phyloP scores from a whole-genome alignment of 2,329 filamentous ascomycete genomes.

The Furcasterigmium sp. region DNA sequence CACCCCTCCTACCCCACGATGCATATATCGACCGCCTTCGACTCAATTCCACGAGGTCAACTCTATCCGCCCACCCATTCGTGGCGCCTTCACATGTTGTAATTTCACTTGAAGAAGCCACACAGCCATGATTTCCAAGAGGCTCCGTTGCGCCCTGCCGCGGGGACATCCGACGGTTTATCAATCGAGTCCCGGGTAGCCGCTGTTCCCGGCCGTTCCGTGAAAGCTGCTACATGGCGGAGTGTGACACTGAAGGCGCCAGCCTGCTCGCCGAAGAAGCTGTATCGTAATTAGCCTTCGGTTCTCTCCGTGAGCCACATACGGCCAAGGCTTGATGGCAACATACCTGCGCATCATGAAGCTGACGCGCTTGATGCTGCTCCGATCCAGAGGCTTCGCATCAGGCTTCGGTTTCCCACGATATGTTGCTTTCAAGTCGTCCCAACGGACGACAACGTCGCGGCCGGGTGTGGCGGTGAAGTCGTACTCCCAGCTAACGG shows the following conservation, averaged over 20 bases:
- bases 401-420: slow-evolving; percentile 61
- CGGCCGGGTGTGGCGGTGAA: slow-evolving; percentile 38
- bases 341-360: slow-evolving; percentile 77
- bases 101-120: background rate
- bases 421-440: slow-evolving; percentile 65
- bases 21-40: too few relatives aligned
- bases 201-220: slow-evolving; percentile 3
- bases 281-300: slow-evolving; percentile 26
- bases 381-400: slow-evolving; percentile 52
- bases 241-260: slow-evolving; percentile 60
- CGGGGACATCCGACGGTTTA: background rate
- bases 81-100: too few relatives aligned
- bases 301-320: slow-evolving; percentile 3
- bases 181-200: slow-evolving; percentile 1
- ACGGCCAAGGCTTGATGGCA: background rate
- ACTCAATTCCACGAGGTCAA: too few relatives aligned
- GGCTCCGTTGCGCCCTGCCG: too few relatives aligned
- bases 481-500: slow-evolving; percentile 69
- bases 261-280: slow-evolving; percentile 71
- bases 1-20: too few relatives aligned
- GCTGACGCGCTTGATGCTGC: slow-evolving; percentile 59
- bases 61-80: too few relatives aligned
- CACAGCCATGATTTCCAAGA: background rate
- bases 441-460: slow-evolving; percentile 56
- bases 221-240: slow-evolving; percentile 9